Evolutionary conservation across 805 yeast species (phyloP).

Genomic region (Starmerella roubikii): DNA sequence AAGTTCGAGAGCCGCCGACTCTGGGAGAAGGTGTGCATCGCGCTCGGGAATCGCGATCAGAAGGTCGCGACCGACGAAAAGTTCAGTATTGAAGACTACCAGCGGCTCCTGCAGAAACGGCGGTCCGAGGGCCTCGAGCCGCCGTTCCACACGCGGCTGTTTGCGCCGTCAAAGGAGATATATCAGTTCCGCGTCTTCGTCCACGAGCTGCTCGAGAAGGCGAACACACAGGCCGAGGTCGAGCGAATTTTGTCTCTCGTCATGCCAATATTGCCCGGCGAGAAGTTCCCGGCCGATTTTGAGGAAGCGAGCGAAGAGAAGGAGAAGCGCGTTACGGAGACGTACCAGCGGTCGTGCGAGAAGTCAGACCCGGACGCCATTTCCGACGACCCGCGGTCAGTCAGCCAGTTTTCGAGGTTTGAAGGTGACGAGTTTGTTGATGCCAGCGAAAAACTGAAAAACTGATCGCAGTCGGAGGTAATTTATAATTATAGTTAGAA

Average conservation of each 20-base stretch:
- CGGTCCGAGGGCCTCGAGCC: conserved; percentile 60
- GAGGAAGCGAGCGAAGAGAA: conserved; percentile 56
- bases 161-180: conserved; percentile 35
- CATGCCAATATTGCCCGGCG: conserved; percentile 79
- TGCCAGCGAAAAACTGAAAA: too few species aligned
- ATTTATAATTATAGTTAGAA: too few species aligned
- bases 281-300: conserved; percentile 48
- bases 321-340: conserved; percentile 4
- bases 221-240: conserved; percentile 39
- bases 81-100: conserved; percentile 73
- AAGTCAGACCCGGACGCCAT: too few species aligned
- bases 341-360: too few species aligned
- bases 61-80: conserved; percentile 77
- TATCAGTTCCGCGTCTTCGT: conserved; percentile 58
- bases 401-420: background rate
- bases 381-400: too few species aligned
- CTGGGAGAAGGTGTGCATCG: conserved; percentile 74
- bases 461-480: too few species aligned
- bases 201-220: conserved; percentile 31
- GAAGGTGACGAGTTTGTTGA: conserved; percentile 18
- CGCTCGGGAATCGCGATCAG: conserved; percentile 70
- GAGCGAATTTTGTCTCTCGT: conserved; percentile 44
- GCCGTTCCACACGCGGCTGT: conserved; percentile 60
- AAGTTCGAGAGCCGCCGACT: conserved; percentile 65
- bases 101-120: conserved; percentile 57